These are phyloP conservation scores for Kazachstania sp. DNA, from an alignment of 1,139 yeast genomes.

Conservation along the genomic window DNA sequence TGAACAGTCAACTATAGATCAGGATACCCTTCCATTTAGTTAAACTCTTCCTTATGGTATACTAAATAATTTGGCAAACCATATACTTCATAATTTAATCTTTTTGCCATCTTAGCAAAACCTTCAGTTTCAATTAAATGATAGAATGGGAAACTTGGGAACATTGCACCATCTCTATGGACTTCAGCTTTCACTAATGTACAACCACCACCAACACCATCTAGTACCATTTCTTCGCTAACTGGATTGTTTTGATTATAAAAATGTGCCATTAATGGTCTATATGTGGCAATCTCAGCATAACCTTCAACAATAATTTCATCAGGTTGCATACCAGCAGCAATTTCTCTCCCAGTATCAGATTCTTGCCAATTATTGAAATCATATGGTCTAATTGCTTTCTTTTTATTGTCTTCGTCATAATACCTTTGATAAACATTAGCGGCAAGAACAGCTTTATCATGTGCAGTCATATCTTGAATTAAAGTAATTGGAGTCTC, in stretches of 20 bases:
- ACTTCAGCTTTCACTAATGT: slow-evolving; percentile 93
- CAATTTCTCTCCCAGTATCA: slow-evolving; percentile 72
- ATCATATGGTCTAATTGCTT: slow-evolving; percentile 80
- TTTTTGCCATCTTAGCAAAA: slow-evolving; percentile 94
- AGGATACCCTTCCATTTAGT: slow-evolving; percentile 3
- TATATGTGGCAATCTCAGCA: slow-evolving; percentile 82
- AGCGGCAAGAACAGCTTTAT: slow-evolving; percentile 82
- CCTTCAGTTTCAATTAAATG: slow-evolving; percentile 97
- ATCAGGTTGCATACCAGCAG: slow-evolving; percentile 64
- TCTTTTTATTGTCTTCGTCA: slow-evolving; percentile 48
- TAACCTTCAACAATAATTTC: slow-evolving; percentile 92
- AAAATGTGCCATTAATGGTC: slow-evolving; percentile 91
- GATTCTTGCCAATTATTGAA: slow-evolving; percentile 95
- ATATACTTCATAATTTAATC: slow-evolving; percentile 81
- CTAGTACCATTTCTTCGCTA: slow-evolving; percentile 65
- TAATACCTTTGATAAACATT: slow-evolving; percentile 80
- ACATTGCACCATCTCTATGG: slow-evolving; percentile 98
- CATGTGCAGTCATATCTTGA: slow-evolving; percentile 80
- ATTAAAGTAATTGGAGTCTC: slow-evolving; percentile 77
- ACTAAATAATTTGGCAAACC: slow-evolving; percentile 94
- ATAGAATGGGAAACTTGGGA: slow-evolving; percentile 96
- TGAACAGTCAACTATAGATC: no score
- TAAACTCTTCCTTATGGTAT: slow-evolving; percentile 67
- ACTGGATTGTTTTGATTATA: slow-evolving; percentile 57
- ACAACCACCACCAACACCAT: slow-evolving; percentile 98